Conservation (phyloP, 2,329 filamentous ascomycete species). For the Beauveria caledonica region DNA sequence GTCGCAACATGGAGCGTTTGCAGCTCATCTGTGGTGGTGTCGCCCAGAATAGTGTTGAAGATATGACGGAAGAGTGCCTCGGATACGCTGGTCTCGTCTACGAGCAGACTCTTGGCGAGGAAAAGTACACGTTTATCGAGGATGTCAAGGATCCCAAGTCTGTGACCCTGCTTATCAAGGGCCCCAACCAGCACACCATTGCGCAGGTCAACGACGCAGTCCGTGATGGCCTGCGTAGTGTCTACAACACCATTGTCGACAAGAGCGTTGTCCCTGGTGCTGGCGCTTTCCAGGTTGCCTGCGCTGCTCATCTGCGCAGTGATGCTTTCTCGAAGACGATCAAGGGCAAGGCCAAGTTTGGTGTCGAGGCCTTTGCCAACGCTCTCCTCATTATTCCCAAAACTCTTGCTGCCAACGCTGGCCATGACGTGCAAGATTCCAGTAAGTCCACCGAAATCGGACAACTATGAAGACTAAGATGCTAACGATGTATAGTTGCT, state of each 20-base stretch:
- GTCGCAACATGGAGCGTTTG: constrained; percentile 97
- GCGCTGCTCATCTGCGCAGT: constrained; percentile 76
- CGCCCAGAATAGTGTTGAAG: constrained; percentile 94
- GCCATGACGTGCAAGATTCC: constrained; percentile 93
- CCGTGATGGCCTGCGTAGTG: constrained; percentile 85
- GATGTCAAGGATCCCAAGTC: constrained; percentile 99
- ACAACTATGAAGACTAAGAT: background rate
- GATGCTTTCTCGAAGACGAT: constrained; percentile 82
- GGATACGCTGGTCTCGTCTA: constrained; percentile 97
- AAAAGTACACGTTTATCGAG: constrained; percentile 98
- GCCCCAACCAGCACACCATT: constrained; percentile 94
- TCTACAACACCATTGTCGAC: constrained; percentile 99
- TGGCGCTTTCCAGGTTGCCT: constrained; percentile 93
- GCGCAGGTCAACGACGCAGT: constrained; percentile 95
- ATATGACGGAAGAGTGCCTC: constrained; percentile 76
- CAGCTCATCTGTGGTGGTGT: constrained; percentile 88
- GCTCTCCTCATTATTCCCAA: constrained; percentile 94
- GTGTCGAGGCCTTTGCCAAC: constrained; percentile 90
- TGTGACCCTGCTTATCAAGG: constrained; percentile 95
- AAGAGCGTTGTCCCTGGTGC: constrained; percentile 88
- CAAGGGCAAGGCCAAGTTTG: constrained; percentile 97
- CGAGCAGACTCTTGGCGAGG: constrained; percentile 93
- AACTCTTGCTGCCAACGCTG: constrained; percentile 90
- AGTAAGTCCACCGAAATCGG: constrained; percentile 46
- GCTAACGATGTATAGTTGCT: constrained; percentile 52